Base-by-base conservation (phyloP, 129 eudicot species). In the Artemisia annua region DNA sequence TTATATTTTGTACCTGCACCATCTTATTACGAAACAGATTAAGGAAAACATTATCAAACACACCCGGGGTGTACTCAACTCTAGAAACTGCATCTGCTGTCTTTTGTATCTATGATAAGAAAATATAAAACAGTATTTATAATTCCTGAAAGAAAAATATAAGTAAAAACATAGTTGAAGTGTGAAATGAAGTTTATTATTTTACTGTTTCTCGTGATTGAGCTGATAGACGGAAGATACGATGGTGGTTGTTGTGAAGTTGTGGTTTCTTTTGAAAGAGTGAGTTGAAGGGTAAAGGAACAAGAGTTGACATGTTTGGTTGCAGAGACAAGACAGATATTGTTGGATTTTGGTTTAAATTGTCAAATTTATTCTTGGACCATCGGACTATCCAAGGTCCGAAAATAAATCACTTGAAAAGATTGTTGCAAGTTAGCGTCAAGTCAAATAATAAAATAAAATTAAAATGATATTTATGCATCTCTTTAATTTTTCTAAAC, bases 1-100 rank as follows among this genome's bases (percentile, higher is more conserved):
- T 7, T 18, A 3, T 16, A 9, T 26, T 66, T 14, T 46, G 14
- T 66, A 90, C 98, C 97, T 83, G 87, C 22, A 73, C 98, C 95
- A 94, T 83, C 77, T 88, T 94, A 44, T 78, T 79, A 56, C 98
- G 89, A 67, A 94, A 94, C 2, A 86, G 71, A 11, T 83, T 79
- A 70, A 94, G 85, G 70, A 94, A 86, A 19, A 90, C 53, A 26
- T 73, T 69, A 71, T 94, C 97, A n/a, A 90, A 28, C n/a, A 78
- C 35, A 20, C 79, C 85, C 26, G 98, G 96, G 18, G 65, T 69
- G 83, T 92, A 87, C 48, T 88, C 77, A 19, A 60, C 64, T 32
- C 63, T 75, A 10, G 80, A 46, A 16, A 75, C 71, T 67, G 82
- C 44, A n/a, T 70, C 82, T 67, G 74, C 46, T 44, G 53, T 70